Base-by-base conservation (phyloP, 2,329 filamentous ascomycete species). In the Stemphylium vesicarium region DNA sequence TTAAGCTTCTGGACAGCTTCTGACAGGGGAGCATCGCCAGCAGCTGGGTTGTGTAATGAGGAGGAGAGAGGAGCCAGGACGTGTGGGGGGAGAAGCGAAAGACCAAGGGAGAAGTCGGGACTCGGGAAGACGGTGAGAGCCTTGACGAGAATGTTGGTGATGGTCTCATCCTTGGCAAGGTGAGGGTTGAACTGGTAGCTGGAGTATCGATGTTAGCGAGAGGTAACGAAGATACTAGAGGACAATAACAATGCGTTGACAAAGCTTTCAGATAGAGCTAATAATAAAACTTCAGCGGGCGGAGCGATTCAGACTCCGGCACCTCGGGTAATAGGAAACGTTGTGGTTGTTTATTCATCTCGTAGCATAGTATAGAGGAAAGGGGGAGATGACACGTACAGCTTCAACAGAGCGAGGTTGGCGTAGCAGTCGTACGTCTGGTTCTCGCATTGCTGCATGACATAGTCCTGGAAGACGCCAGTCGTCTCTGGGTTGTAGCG, bases 141-240 rank as follows among this genome's bases (percentile, higher is more conserved):
- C 84, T 98, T 99, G 83, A 96, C 93, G 77, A 99, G 92, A 81
- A 98, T 90, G 85, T 98, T 98, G 84, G 95, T 98, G 79, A 95
- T 92, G 74, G 94, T 92, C 80, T 99, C 95, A 75, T 96, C 91
- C 82, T 95, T 94, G 75, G 93, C 88, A 69, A 96, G 91, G 83
- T 98, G 93, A 47, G 95, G 95, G 86, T 99, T 99, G 82, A 99
- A 96, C 82, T 99, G 96, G 85, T 99, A 99, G 64, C 95, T 99
- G 69, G 58, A 15, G 44, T 29, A 16, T 37, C 36, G 47, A 36
- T 45, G 65, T 68, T 50, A 68, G 64, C 48, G 15, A 48, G 50
- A 18, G 50, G 53, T 9, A 52, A 36, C 29, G 42, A 37, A n/a
- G 47, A 26, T 29, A 20, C 10, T 36, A 31, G 37, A n/a, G 32